Evolutionary conservation across 768 basidiomycete genomes (phyloP), one percentile per base, ranked within the genome.

Genomic region (Boletus patriciae): DNA sequence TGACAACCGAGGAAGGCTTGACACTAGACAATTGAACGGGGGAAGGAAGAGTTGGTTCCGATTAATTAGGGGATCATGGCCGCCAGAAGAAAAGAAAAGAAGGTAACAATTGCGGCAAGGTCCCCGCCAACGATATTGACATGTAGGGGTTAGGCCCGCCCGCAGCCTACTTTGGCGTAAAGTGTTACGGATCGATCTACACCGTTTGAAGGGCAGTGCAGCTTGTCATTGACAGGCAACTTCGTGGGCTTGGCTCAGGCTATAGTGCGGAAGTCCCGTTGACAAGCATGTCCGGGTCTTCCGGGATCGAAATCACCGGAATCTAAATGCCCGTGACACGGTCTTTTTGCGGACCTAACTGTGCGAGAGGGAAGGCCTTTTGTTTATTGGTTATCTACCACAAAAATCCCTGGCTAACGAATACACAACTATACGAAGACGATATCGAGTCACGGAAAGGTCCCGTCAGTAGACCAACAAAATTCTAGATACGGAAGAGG

Each of bases 401-500:
- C 41, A 33, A 29, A 50, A 43, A 33, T 9, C 21, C 43, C 34
- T n/a, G n/a, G 40, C 34, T 44, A 37, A 31, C 31, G 11, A 40
- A 45, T 52, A 65, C 57, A 49, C n/a, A 21, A 40, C 23, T 13
- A 33, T 33, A 44, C 25, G 31, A 47, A 18, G 23, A 18, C 23
- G 12, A 45, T 33, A 29, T 29, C 25, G 41, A 29, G 38, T 34
- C 29, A 55, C 27, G n/a, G 31, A 54, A 44, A 48, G 23, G 42
- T 55, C n/a, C 49, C 23, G 21, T 53, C 50, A 33, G 15, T 27
- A 3, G 3, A 12, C 21, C 18, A 49, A 33, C n/a, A 31, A n/a
- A 43, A 51, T n/a, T 61, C 62, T 64, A 63, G 25, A 41, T 37
- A 49, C 16, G 40, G 27, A 52, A 27, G 23, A 19, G 44, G 46